A percentile compares a stretch with the other conserved stretches of the same genome.
phyloP scores from a whole-genome alignment of 1,139 yeast genomes.

The Debaryomyces fabryi region DNA sequence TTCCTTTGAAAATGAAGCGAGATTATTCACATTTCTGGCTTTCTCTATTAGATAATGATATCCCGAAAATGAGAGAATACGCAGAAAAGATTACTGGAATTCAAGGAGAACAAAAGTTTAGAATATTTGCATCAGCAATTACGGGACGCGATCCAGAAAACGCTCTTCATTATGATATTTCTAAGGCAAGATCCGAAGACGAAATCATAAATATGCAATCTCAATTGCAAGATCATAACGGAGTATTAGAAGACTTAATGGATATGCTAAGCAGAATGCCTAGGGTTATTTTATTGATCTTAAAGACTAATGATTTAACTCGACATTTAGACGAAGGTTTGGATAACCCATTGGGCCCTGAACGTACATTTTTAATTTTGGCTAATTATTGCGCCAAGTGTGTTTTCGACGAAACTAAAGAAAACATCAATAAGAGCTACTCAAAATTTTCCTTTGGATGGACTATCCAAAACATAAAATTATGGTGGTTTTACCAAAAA shows the following conservation, averaged over 20 bases:
- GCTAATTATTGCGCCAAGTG: slow-evolving; percentile 86
- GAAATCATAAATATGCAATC: slow-evolving; percentile 63
- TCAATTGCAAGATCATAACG: slow-evolving; percentile 58
- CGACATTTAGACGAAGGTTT: slow-evolving; percentile 84
- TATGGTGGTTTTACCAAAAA: slow-evolving; percentile 55
- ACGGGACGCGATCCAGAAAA: slow-evolving; percentile 72
- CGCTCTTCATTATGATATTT: slow-evolving; percentile 51
- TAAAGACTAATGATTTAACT: slow-evolving; percentile 93
- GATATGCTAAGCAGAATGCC: slow-evolving; percentile 79
- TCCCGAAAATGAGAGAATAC: slow-evolving; percentile 65
- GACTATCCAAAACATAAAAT: slow-evolving; percentile 34
- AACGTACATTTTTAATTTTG: slow-evolving; percentile 84
- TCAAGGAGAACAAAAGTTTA: slow-evolving; percentile 70
- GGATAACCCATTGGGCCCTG: slow-evolving; percentile 83
- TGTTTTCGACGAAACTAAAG: slow-evolving; percentile 67
- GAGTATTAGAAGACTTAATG: slow-evolving; percentile 77
- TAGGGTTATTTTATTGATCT: slow-evolving; percentile 75
- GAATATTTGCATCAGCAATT: slow-evolving; percentile 87
- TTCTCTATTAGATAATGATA: slow-evolving; percentile 74
- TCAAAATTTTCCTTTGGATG: slow-evolving; percentile 43
- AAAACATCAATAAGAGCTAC: slow-evolving; percentile 34
- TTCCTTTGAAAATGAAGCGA: slow-evolving; percentile 74
- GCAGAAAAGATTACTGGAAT: slow-evolving; percentile 85
- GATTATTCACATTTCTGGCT: slow-evolving; percentile 94
- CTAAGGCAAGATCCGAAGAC: slow-evolving; percentile 52